Evolutionary conservation across 169 alveolate species (phyloP), one percentile per base, ranked within the genome.

Genomic region (Cystoisospora suis): DNA sequence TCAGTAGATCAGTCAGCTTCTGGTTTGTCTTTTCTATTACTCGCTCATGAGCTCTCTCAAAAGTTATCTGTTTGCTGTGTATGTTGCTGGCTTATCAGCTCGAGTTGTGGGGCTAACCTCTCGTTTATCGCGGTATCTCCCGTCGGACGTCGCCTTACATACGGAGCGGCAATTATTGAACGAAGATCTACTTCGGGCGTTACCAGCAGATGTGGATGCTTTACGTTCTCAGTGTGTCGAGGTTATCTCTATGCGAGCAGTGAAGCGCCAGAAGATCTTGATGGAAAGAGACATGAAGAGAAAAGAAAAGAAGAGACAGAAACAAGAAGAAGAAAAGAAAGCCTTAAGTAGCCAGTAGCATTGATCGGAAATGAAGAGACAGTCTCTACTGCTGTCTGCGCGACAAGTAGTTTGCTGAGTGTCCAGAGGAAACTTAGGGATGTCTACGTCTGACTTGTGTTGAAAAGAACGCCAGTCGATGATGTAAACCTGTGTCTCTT

Each of bases 61-160:
- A n/a, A n/a, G n/a, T n/a, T n/a, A n/a, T n/a, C n/a, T n/a, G n/a
- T n/a, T n/a, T n/a, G n/a, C n/a, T n/a, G n/a, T n/a, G n/a, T n/a
- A n/a, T n/a, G 65, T 53, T 53, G 5, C 72, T 9, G 23, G 23
- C n/a, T 58, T 9, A 34, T 27, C 83, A 72, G 83, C 83, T 12
- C 83, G 42, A 36, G 83, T 72, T 34, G 83, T 72, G 1, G 83
- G 83, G 2, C 23, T 72, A 53, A 72, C 83, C 38, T 72, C 83
- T 32, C 83, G 83, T 1, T 34, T 72, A 4, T 46, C 83, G 49
- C 83, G 83, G 27, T 34, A 40, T 46, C 56, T 72, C 9, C 83
- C 83, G 27, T 46, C 83, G 27, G 83, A 40, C 83, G 27, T 72
- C 29, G 83, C 83, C 1, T 46, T 56, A 4, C 42, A 46, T 46